Base-by-base conservation (phyloP, 1,284 basidiomycete species). In the Melanopsichium pennsylvanicum region DNA sequence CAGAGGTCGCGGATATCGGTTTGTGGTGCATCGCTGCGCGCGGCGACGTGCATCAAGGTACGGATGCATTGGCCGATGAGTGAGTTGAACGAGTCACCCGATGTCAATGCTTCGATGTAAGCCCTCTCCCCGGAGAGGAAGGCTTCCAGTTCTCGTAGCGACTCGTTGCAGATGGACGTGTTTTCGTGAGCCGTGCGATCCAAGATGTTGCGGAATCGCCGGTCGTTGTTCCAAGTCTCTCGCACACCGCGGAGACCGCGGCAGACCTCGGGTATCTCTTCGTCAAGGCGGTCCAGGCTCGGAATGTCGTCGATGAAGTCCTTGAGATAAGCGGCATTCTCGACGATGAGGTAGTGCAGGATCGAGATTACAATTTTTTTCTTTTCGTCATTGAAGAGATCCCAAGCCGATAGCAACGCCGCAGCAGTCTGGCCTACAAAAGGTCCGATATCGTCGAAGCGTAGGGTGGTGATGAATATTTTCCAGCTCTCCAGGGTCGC, bases 371-470 rank as follows among this genome's bases (percentile, higher is more conserved):
- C 91, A 1, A 86, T 80, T 1, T 82, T 80, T 15, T 86, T 86
- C 42, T 88, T 87, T 5, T 81, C 75, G 0, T 81, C 52, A 12
- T 86, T 85, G 51, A 97, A 87, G 1, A 82, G 83, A 3, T 85
- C 77, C 96, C 96, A 98, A 1, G 86, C 85, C 2, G 88, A 85
- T 6, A 94, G 86, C 38, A 97, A 85, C 0, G 91, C 88, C 1
- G 96, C 94, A 25, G 89, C 91, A 0, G 92, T 96, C 5, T 91
- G 87, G 3, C 93, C 93, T 36, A 96, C 86, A 76, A 93, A 89
- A 1, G 91, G 88, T 1, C 91, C 90, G 22, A 95, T 84, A 60
- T 97, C 93, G 31, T 83, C 82, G 22, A 87, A 86, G 5, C 85
- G 84, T 34, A 97, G 82, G 1, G 88, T 88, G 7, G 84, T 86